A percentile compares a stretch with the other conserved stretches of the same genome.
Conservation (phyloP, 148 eudicot species). For the Rhododendron ferrugineum region DNA sequence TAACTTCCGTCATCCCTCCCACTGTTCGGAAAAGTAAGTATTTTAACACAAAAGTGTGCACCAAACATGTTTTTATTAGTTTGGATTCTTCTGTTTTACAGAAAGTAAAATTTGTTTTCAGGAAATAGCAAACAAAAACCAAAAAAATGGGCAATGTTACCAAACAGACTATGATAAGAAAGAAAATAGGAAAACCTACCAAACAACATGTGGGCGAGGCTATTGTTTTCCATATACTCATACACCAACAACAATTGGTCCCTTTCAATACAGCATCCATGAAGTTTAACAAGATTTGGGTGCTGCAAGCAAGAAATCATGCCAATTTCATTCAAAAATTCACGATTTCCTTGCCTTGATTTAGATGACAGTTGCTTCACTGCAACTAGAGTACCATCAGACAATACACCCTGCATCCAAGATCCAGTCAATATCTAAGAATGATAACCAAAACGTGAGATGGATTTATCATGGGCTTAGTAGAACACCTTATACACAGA, state of each 20-base stretch:
- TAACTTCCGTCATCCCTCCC: background rate
- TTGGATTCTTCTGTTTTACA: background rate
- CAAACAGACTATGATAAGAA: background rate
- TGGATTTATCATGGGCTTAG: background rate
- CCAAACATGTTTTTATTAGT: background rate
- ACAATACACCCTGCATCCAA: slow-evolving; percentile 32
- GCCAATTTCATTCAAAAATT: slow-evolving; percentile 48
- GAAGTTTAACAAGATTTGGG: slow-evolving; percentile 51
- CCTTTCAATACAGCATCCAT: slow-evolving; percentile 45
- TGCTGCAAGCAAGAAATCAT: slow-evolving; percentile 51
- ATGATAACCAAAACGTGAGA: background rate
- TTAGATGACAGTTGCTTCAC: slow-evolving; percentile 48
- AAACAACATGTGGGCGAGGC: slow-evolving; percentile 37
- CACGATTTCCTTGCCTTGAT: slow-evolving; percentile 49
- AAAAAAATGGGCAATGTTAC: background rate
- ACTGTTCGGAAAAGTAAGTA: background rate
- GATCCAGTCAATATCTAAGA: background rate
- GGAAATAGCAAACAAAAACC: background rate
- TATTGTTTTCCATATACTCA: slow-evolving; percentile 47
- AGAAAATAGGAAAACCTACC: slow-evolving; percentile 14
- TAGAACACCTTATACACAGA: slow-evolving; percentile 47
- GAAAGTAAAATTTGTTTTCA: background rate
- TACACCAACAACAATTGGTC: slow-evolving; percentile 40
- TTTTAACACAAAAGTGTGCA: background rate
- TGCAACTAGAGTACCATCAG: slow-evolving; percentile 39